Percentiles rank a stretch among this genome's conserved stretches.
Conservation (phyloP, 2,329 filamentous ascomycete genomes). For the Aspergillus thermomutatus region DNA sequence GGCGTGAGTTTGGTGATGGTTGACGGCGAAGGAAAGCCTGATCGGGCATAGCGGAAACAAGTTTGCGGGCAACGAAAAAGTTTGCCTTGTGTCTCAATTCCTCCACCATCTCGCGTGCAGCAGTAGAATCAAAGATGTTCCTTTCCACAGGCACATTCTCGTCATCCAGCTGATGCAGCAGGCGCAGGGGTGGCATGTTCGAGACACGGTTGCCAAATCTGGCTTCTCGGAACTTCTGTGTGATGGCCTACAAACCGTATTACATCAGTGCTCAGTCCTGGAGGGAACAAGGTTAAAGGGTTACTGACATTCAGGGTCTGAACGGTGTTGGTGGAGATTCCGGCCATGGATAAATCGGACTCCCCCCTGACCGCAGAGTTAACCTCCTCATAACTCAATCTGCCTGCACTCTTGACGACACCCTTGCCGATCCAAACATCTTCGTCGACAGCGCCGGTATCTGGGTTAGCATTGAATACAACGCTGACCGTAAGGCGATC, state of each 20-base stretch:
- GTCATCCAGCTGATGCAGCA: constrained; percentile 92
- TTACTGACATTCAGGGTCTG: constrained; percentile 68
- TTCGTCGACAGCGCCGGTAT: constrained; percentile 77
- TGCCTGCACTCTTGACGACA: constrained; percentile 87
- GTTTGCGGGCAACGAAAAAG: constrained; percentile 78
- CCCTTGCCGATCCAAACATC: constrained; percentile 93
- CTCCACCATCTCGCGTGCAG: constrained; percentile 88
- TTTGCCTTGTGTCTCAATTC: constrained; percentile 95
- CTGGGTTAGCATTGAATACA: constrained; percentile 83
- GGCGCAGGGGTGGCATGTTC: constrained; percentile 77
- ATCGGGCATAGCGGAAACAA: constrained; percentile 75
- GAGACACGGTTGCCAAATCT: constrained; percentile 77
- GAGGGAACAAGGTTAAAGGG: not conserved
- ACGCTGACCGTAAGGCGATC: constrained; percentile 90
- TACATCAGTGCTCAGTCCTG: not conserved
- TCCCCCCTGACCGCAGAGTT: constrained; percentile 72
- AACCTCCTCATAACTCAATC: constrained; percentile 79
- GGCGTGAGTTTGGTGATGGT: constrained; percentile 76
- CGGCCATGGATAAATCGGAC: constrained; percentile 60
- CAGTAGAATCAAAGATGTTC: constrained; percentile 90
- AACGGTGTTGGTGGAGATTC: constrained; percentile 70
- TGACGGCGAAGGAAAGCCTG: constrained; percentile 91
- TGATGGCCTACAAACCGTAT: constrained; percentile 56
- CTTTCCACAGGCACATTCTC: constrained; percentile 96
- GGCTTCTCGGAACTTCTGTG: constrained; percentile 85